Conservation (phyloP, 768 basidiomycete genomes). For the Cystofilobasidium ferigula region DNA sequence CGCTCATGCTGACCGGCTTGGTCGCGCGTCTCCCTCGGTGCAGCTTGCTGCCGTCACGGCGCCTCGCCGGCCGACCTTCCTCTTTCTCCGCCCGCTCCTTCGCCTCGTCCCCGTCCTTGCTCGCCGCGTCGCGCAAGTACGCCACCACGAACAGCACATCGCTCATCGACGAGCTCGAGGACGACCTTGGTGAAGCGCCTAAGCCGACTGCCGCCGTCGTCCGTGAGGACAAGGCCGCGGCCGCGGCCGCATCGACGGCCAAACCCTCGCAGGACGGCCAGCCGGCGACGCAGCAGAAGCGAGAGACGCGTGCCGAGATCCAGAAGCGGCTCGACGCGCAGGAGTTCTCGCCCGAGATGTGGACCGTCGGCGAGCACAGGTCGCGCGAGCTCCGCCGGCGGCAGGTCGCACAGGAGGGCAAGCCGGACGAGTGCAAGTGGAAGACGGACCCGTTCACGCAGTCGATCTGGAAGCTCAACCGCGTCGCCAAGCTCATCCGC, state of each 20-base stretch:
- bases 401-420: neutral
- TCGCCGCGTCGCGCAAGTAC: neutral
- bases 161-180: neutral
- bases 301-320: neutral
- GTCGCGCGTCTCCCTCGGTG: neutral
- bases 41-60: neutral
- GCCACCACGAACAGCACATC: neutral
- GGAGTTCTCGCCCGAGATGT: neutral
- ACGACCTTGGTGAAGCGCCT: neutral
- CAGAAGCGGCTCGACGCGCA: neutral
- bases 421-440: conserved; percentile 1
- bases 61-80: neutral
- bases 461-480: conserved; percentile 1
- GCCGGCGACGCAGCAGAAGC: neutral
- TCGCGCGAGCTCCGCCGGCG: neutral
- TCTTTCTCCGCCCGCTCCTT: neutral
- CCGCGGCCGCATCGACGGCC: neutral
- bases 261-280: neutral
- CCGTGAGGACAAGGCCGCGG: neutral
- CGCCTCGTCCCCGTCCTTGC: neutral
- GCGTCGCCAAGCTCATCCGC: neutral
- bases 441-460: neutral
- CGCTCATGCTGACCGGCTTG: no score
- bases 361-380: neutral
- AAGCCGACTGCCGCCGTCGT: neutral